Base-by-base conservation (phyloP, 1,139 yeast genomes). In the Saccharomyces hybrid region DNA sequence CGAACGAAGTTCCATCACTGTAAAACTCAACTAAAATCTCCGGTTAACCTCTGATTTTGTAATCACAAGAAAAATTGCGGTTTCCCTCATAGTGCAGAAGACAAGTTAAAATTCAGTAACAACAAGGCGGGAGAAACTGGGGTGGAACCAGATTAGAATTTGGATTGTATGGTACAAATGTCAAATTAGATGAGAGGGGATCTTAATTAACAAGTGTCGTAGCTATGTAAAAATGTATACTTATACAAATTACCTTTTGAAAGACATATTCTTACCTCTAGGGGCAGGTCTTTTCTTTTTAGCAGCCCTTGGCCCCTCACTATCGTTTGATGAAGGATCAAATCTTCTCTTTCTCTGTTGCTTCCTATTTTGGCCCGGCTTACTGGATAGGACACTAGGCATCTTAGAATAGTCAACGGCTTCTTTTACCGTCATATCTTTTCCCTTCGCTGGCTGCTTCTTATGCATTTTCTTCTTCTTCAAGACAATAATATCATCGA, bases 401-500 rank as follows among this genome's bases (percentile, higher is more conserved):
- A 78, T 76, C 46, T 70, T 74, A 0, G 74, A 67, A 62, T 83
- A 82, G 58, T 85, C 81, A 62, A 80, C 67, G 19, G 69, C 63
- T 5, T 64, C 62, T 44, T 62, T 62, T 9, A 34, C 52, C 52
- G 52, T 46, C 49, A 58, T 27, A 54, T 54, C 46, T 53, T 58
- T 54, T 57, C 58, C 51, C 49, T 60, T 41, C 31, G 49, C 54
- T 57, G 48, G 32, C 42, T 49, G n/a, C 47, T 52, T 44, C 59
- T 62, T 55, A 56, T 63, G 55, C 48, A 58, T 54, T 23, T 55
- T 57, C 46, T 55, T 59, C 58, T 60, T 57, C 56, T 80, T 77
- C 57, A 84, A 70, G 0, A 84, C 78, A 38, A 84, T 73, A 19
- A 85, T 74, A 55, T 84, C 89, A 55, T 82, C 77, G 57, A 55